Base-by-base conservation (phyloP, 2,329 filamentous ascomycete species). In the Curvularia spicifera region DNA sequence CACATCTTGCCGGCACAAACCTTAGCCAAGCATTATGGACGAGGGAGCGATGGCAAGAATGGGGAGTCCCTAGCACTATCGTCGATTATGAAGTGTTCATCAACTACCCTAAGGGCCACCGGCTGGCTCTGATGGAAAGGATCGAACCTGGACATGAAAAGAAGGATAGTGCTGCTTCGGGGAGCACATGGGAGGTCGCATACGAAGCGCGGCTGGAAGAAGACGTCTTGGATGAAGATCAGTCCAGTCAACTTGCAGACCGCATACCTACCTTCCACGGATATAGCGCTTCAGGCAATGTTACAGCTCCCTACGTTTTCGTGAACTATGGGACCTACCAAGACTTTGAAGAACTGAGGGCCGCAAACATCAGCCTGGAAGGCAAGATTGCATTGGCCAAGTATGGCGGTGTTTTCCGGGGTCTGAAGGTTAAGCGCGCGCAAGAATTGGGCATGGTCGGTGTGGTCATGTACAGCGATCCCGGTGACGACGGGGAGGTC, bases 191-290 rank as follows among this genome's bases (percentile, higher is more conserved):
- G 81, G 82, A 85, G 51, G 83, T 93, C 28, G 82, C 85, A n/a
- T 96, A 89, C 70, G 87, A 93, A 72, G 94, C 93, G 0, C 88
- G 86, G 1, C 79, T 98, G 40, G 87, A 91, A 67, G 95, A 99
- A 76, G 92, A 96, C 71, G 84, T 94, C 1, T 80, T 98, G 5
- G 84, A 91, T 0, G 89, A 96, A 51, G 95, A 99, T 74, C 85
- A 87, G 3, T 96, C 93, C 0, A 92, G 88, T 18, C 84, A 87
- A 22, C 80, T 92, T 45, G 78, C 84, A 9, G 85, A 93, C 69
- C 83, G 91, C 29, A 84, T 98, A 24, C 93, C 94, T 1, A 94
- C 90, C 0, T 98, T 98, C 80, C 94, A 98, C 72, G 95, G 94
- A 52, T 98, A 97, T 77, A 96, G 92, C 4, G 93, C 93, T 4